Evolutionary conservation across 2,329 filamentous ascomycete genomes (phyloP).

Genomic region (Aspergillaceae sp.): DNA sequence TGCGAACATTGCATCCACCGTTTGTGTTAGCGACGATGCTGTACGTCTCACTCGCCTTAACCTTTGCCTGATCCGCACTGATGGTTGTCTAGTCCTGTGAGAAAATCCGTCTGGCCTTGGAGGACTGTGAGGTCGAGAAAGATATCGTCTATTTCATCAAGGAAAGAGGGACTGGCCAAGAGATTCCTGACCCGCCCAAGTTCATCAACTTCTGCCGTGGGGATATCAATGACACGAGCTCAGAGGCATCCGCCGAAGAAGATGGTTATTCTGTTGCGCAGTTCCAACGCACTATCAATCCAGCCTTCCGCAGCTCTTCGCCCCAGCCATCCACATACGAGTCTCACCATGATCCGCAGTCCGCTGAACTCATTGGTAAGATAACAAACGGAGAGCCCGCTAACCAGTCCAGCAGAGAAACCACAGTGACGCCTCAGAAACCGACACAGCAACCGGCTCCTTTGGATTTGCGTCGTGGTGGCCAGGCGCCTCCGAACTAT

Average conservation of each 20-base stretch:
- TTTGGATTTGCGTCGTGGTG: conserved; percentile 31
- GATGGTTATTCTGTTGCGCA: conserved; percentile 95
- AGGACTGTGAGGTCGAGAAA: conserved; percentile 94
- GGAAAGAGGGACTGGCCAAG: conserved; percentile 83
- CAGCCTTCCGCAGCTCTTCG: conserved; percentile 89
- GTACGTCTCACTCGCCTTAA: conserved; percentile 28
- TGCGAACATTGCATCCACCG: conserved; percentile 92
- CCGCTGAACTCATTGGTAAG: conserved; percentile 56
- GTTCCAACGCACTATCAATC: conserved; percentile 90
- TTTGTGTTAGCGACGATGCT: conserved; percentile 93
- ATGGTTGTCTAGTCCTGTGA: conserved; percentile 60
- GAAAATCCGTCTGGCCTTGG: conserved; percentile 85
- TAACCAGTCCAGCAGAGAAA: conserved; percentile 43
- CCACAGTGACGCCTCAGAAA: conserved; percentile 47
- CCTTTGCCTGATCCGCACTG: conserved; percentile 3
- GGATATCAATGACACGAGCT: conserved; percentile 63
- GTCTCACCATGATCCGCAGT: conserved; percentile 81
- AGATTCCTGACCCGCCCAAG: conserved; percentile 92
- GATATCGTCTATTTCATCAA: conserved; percentile 86
- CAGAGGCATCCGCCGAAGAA: conserved; percentile 70
- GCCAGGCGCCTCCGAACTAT: conserved; percentile 38
- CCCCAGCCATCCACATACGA: conserved; percentile 89
- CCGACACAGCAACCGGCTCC: conserved; percentile 28
- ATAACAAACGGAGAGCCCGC: conserved; percentile 51
- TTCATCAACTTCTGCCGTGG: conserved; percentile 99